Evolutionary conservation across 768 basidiomycete species (phyloP), one percentile per base, ranked within the genome.

Genomic region (Multifurca ochricompacta): DNA sequence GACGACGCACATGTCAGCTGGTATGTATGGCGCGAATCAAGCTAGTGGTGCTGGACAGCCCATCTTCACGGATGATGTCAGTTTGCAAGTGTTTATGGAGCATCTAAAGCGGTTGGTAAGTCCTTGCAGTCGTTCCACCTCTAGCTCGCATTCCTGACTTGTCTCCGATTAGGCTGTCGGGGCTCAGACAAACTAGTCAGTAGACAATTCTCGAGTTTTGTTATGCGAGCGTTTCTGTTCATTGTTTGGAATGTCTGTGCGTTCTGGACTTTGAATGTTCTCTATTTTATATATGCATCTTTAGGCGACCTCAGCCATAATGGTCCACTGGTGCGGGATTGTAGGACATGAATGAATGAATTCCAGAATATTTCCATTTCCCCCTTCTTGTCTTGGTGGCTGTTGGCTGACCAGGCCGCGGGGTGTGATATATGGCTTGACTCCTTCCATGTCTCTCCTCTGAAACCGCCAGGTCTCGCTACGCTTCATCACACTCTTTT

Each of bases 11-110:
- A 91, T 96, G 87, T 87, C 89, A 21, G 80, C 80, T 59, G 81
- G 81, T 54, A 91, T 94, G 82, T 94, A 94, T 68, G 91, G 91
- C n/a, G 77, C 82, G 4, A 76, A 79, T 8, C 76, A 81, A 13
- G 78, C 78, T 18, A 79, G 80, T 9, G 77, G 77, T 8, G 72
- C 79, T 2, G 94, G 94, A 4, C 88, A 92, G 69, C 90, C 92
- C 14, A 97, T 99, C 69, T 96, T 97, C 69, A 99, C 96, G 51
- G 96, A 98, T 67, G 95, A 99, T 69, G 95, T 98, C 59, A 96
- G 91, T 67, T 78, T 97, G 71, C 91, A 94, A 69, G 88, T 94
- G 52, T 95, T 96, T 75, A 94, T 93, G 93, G 94, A 96, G 65
- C 90, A 94, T 73, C 73, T 97, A 70, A 96, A 95, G 69, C 83